Evolutionary conservation across 176 grass and related monocot genomes (phyloP).

Genomic region (Panicum miliaceum): DNA sequence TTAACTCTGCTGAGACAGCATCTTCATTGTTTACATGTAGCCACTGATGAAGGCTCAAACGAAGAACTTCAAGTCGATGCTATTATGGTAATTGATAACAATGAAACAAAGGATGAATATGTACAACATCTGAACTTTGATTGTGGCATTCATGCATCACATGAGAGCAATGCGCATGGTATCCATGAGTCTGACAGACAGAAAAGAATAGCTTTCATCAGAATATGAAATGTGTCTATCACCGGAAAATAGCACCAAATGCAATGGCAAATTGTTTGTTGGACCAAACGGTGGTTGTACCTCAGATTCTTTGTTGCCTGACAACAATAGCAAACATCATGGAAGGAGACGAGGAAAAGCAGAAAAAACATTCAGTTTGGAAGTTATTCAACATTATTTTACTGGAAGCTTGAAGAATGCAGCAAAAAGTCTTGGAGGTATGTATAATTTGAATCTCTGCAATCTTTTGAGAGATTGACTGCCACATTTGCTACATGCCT

Average conservation of each 20-base stretch:
- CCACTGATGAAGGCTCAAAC: constrained; percentile 27
- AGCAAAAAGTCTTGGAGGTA: constrained; percentile 70
- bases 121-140: constrained; percentile 6
- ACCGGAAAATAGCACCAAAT: background rate
- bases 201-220: constrained; percentile 12
- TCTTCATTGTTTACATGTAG: constrained; percentile 52
- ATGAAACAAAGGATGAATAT: constrained; percentile 5
- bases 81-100: constrained; percentile 13
- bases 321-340: constrained; percentile 31
- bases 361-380: constrained; percentile 68
- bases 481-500: background rate
- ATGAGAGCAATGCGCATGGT: background rate
- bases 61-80: constrained; percentile 17
- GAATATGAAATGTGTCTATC: constrained; percentile 15
- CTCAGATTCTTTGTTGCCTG: constrained; percentile 41
- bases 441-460: background rate
- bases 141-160: constrained; percentile 3
- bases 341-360: constrained; percentile 66
- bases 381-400: constrained; percentile 78
- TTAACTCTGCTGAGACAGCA: constrained; percentile 42
- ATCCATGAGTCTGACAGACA: constrained; percentile 1
- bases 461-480: background rate
- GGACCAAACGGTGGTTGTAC: constrained; percentile 20
- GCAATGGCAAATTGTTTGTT: constrained; percentile 12
- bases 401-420: constrained; percentile 72